Base-by-base conservation (phyloP, 2,329 filamentous ascomycete species). In the Cladosporium velox region DNA sequence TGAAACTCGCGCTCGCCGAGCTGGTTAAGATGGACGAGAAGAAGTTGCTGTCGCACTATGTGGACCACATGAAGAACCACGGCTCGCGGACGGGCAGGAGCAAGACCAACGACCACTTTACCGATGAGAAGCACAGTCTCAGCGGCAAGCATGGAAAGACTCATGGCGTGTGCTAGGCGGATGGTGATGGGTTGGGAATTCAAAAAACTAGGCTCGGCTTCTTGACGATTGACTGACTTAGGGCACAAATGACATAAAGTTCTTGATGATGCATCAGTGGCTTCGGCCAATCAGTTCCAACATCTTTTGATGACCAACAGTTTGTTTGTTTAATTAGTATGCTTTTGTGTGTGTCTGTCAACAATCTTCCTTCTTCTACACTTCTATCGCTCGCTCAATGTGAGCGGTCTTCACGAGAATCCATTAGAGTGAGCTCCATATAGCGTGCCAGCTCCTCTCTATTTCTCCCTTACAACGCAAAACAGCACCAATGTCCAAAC, bases 81-180 rank as follows among this genome's bases (percentile, higher is more conserved):
- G 66, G 64, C 14, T 38, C 59, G 58, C 64, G 66, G 32, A 70
- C 67, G 15, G 69, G 74, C 49, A 71, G 69, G 69, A 70, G 74
- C 60, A 74, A 77, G 70, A 73, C 74, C 65, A 77, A 79, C 49
- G 69, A 73, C 3, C 77, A 84, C 55, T 90, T 85, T 74, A 78
- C 89, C 80, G 87, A 90, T 69, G 93, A 97, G 81, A 87, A 87
- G 72, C 94, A 98, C 79, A 94, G 90, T 66, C 81, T 98, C 71
- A 92, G 96, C 81, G 93, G 91, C 18, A 93, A 95, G 86, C 87
- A 87, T 66, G 93, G 92, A 65, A 97, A 97, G 86, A 94, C 92
- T 1, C 93, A 97, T 78, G 89, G 87, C 47, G 83, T 96, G 67
- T 97, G 93, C 80, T 97, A 87, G 69, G 34, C 34, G 18, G 18